Evolutionary conservation across 164 flowering plant species (phyloP).

Genomic region (Aristolochia contorta): DNA sequence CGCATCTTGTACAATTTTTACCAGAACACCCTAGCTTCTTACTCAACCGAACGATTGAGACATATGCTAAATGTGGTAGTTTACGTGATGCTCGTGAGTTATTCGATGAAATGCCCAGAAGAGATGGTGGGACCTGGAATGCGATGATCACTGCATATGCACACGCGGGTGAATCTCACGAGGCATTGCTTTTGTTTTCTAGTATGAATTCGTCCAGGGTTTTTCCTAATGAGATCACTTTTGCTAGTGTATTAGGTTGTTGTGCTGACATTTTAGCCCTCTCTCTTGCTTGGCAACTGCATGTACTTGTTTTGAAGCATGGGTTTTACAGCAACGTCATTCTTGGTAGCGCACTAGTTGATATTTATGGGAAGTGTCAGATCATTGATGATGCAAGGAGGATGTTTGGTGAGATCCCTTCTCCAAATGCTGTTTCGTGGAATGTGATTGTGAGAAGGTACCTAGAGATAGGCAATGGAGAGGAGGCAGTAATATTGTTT

Average conservation of each 20-base stretch:
- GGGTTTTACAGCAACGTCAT: conserved; percentile 48
- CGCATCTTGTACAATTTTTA: conserved; percentile 26
- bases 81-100: conserved; percentile 41
- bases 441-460: conserved; percentile 57
- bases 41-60: conserved; percentile 47
- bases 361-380: conserved; percentile 59
- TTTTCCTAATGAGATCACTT: conserved; percentile 36
- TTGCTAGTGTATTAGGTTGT: conserved; percentile 45
- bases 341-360: conserved; percentile 49
- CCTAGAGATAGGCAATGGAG: conserved; percentile 36
- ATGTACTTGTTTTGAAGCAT: conserved; percentile 34
- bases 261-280: conserved; percentile 31
- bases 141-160: conserved; percentile 46
- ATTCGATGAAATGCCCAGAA: conserved; percentile 52
- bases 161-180: conserved; percentile 22
- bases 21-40: conserved; percentile 24
- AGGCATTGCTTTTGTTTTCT: conserved; percentile 26
- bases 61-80: conserved; percentile 46
- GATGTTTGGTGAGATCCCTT: conserved; percentile 46
- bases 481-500: conserved; percentile 39
- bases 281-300: conserved; percentile 29
- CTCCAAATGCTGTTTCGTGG: conserved; percentile 51
- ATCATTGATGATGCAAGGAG: conserved; percentile 36
- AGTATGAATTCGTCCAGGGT: conserved; percentile 30
- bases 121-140: conserved; percentile 66